Evolutionary conservation across 2,329 filamentous ascomycete species (phyloP).

Genomic region (Neobulgaria alba): DNA sequence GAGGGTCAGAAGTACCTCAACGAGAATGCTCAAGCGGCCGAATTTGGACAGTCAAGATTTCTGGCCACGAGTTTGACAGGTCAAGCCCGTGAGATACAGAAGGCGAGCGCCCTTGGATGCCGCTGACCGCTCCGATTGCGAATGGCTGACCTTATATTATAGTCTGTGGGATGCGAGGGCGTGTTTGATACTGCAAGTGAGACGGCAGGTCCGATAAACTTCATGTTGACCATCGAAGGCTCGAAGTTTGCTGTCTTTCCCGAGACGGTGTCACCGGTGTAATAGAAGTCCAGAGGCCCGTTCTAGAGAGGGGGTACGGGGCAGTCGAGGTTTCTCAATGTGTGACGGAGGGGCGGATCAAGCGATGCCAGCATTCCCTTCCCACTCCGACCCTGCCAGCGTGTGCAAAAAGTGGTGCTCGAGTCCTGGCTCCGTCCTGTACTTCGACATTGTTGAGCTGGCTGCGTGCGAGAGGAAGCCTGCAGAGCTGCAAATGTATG

Average conservation of each 20-base stretch:
- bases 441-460: too few species aligned
- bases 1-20: too few species aligned
- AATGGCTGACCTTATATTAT: conserved; percentile 1
- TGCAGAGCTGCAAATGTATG: too few species aligned
- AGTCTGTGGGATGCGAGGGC: not conserved
- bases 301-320: conserved; percentile 5
- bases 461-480: too few species aligned
- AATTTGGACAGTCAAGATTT: too few species aligned
- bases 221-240: not conserved
- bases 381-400: not conserved
- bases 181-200: conserved; percentile 17
- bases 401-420: too few species aligned
- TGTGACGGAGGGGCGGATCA: not conserved
- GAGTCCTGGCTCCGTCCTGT: too few species aligned
- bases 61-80: too few species aligned
- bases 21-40: too few species aligned
- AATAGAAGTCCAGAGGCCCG: not conserved
- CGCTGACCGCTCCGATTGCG: conserved; percentile 5
- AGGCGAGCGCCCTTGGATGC: too few species aligned
- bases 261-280: not conserved
- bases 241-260: not conserved
- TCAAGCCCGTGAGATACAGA: too few species aligned
- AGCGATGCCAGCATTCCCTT: not conserved
- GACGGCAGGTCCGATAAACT: conserved; percentile 8
- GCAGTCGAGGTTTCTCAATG: not conserved